phyloP scores from a whole-genome alignment of 495 filamentous ascomycete genomes.

The Trichoderma reesei region DNA sequence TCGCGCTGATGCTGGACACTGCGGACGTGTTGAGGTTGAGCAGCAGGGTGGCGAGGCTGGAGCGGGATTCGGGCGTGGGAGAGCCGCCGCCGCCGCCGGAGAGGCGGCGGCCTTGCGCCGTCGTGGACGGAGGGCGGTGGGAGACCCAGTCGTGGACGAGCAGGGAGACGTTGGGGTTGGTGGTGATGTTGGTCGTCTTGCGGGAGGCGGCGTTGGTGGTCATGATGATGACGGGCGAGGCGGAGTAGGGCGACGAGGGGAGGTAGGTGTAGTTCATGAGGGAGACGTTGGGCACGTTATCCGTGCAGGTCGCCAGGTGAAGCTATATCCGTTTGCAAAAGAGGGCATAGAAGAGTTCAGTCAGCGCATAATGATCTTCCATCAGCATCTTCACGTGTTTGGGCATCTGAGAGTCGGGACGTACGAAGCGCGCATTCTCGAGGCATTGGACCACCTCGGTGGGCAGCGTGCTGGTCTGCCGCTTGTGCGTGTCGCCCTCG shows the following conservation, averaged over 20 bases:
- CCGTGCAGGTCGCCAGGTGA: slow-evolving; percentile 82
- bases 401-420: slow-evolving; percentile 17
- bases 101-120: slow-evolving; percentile 48
- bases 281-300: slow-evolving; percentile 81
- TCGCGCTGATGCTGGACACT: slow-evolving; percentile 82
- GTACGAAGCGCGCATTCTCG: slow-evolving; percentile 89
- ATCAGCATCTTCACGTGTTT: neutral
- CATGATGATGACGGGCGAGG: slow-evolving; percentile 77
- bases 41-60: slow-evolving; percentile 69
- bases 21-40: slow-evolving; percentile 83
- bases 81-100: slow-evolving; percentile 44
- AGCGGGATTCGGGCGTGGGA: slow-evolving; percentile 51
- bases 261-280: slow-evolving; percentile 99
- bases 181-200: slow-evolving; percentile 77
- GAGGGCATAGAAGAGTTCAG: no score
- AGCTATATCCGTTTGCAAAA: slow-evolving; percentile 46
- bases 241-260: slow-evolving; percentile 64
- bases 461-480: slow-evolving; percentile 59
- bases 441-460: slow-evolving; percentile 79
- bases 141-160: slow-evolving; percentile 98
- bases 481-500: slow-evolving; percentile 59
- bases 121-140: slow-evolving; percentile 79
- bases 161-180: slow-evolving; percentile 86
- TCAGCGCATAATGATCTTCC: no score
- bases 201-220: slow-evolving; percentile 81